Base-by-base conservation (phyloP, 495 filamentous ascomycete species). In the Hyphodiscus hymeniophilus region DNA sequence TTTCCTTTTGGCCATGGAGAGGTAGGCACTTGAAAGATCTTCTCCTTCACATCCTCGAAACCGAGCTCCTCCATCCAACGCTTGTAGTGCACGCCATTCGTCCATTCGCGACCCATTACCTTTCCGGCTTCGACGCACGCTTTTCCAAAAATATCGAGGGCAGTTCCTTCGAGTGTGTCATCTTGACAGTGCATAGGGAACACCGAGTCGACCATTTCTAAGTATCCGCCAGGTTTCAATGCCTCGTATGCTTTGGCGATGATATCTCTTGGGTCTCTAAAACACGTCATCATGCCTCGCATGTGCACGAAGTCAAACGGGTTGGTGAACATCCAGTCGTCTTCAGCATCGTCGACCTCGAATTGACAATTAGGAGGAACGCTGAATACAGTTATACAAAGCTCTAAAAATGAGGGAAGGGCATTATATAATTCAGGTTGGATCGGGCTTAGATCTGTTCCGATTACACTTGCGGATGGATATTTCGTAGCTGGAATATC, bases 21-120 rank as follows among this genome's bases (percentile, higher is more conserved):
- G 20, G 48, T 49, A 3, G 81, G 82, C 15, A 74, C 60, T 54
- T 76, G 77, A 39, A 61, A 64, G 6, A 67, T 30, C 17, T 59
- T 58, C 51, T 76, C 66, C 15, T 73, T 52, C 16, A 82, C 69
- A 49, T 80, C 73, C 18, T 71, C 64, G 53, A 82, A 86, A 28
- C 41, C 41, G 11, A 43, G 10, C 1, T 43, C 41, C 18, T 43
- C 41, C 41, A 43, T 43, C 41, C 41, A 43, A 3, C 23, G 7
- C 16, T 43, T 32, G 24, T 18, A 18, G 15, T 38, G 5, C 17
- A 13, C 4, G 6, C 6, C 34, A 13, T 15, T 15, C 17, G 21
- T 11, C 40, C 40, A 42, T 7, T 12, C 18, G 13, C 40, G 24
- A 16, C 40, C 40, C 12, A 11, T 26, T 16, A 3, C 16, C 21